Base-by-base conservation (phyloP, 306 rosid species). In the Coriaria nepalensis region DNA sequence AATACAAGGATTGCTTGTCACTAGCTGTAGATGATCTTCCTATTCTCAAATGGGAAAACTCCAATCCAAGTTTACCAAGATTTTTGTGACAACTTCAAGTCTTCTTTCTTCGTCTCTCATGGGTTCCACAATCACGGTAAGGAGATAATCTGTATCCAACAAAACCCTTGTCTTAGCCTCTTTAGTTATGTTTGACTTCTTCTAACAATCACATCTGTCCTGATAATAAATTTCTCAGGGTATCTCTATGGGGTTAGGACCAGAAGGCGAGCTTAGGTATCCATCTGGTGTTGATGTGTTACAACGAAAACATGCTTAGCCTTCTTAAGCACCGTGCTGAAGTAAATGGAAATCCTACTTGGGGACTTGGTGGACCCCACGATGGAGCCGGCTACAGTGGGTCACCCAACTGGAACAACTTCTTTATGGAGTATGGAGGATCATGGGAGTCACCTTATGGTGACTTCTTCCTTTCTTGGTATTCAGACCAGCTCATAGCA, bases 291-390 rank as follows among this genome's bases (percentile, higher is more conserved):
- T 87, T 40, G 83, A 65, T 33, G 96, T 82, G 98, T 57, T 92
- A 82, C 66, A 94, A 92, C 56, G 55, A 75, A 50, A 73, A 77
- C 75, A 92, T 85, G 83, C 96, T 85, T 44, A 43, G 61, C 56
- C 8, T 49, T 68, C 92, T 92, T 13, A 79, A 79, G 66, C 68
- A 75, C 45, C 83, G 69, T 46, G 96, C 98, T n/a, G 81, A 82
- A 64, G 73, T 67, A 49, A 36, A 63, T 4, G 93, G 96, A 57
- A 77, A 85, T 60, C 86, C 96, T 46, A 38, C 73, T 6, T 92
- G 95, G 94, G 98, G 98, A 38, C 86, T 85, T 33, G 96, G 93
- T 14, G 96, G 98, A 49, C 98, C 96, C 13, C 98, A 92, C 34
- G 96, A 92, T 63, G 83, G 56, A 15, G 80, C 98, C 10, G 49